Evolutionary conservation across 2,329 filamentous ascomycete species (phyloP), one percentile per base, ranked within the genome.

Genomic region (Orbilia brochopaga): DNA sequence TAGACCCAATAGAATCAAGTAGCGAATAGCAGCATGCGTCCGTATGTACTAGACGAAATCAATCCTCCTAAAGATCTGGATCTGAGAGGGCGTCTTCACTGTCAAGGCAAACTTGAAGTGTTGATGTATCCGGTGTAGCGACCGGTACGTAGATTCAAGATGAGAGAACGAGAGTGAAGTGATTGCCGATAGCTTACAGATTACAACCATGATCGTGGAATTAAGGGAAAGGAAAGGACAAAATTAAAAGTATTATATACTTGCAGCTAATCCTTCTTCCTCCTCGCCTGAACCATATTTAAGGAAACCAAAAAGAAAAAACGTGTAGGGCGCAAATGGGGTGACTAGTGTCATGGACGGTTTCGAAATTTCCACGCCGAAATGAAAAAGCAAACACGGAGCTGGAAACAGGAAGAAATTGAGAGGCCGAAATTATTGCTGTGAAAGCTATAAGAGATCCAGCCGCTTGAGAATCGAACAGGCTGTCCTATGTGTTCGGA

Each of bases 161-260:
- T n/a, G n/a, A n/a, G 27, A 8, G 27, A 32, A 3, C 8, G 8
- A 37, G 27, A 35, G 76, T n/a, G 27, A 72, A 74, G 75, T 75
- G 76, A 75, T 76, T 76, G 74, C 73, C 74, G 75, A 75, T 75
- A 76, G 76, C 44, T 48, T 32, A 32, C 27, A 23, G 44, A 19
- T 19, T 10, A 48, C 8, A 17, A 17, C 5, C 40, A 17, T 44
- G 17, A 15, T 48, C 15, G 4, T 48, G 17, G 72, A 64, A 69
- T 50, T 74, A 69, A 74, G 75, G 73, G 75, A 78, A 75, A 74
- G 74, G 74, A 76, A 72, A 70, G 76, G 61, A 73, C 65, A 76
- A 74, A 65, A 73, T 74, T 70, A 67, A 75, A 76, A 75, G 55
- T 72, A 74, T 73, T 73, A 73, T 57, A 73, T 73, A 75, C 64